A percentile compares a stretch with the other conserved stretches of the same genome.
phyloP scores from a whole-genome alignment of 2,329 filamentous ascomycete species.

The Aspergillus glaucus region DNA sequence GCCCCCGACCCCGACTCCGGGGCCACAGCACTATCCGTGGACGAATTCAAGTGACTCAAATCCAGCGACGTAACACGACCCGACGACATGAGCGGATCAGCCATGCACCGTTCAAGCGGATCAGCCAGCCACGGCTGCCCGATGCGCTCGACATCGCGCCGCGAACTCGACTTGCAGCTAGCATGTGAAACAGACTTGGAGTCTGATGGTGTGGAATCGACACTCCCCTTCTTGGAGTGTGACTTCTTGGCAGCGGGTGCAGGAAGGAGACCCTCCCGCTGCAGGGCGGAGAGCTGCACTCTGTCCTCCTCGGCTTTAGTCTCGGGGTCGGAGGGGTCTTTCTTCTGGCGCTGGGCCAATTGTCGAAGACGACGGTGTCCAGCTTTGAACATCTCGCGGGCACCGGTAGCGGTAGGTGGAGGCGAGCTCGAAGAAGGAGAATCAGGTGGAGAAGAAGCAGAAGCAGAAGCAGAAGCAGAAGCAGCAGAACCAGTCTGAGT shows the following conservation, averaged over 20 bases:
- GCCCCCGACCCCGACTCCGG: conserved; percentile 15
- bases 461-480: not conserved
- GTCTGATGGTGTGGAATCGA: conserved; percentile 14
- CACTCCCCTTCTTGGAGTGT: conserved; percentile 15
- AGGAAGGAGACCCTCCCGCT: conserved; percentile 26
- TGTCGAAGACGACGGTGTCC: conserved; percentile 32
- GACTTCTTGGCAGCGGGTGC: conserved; percentile 10
- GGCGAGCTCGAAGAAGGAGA: conserved; percentile 3
- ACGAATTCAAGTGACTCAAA: conserved; percentile 26
- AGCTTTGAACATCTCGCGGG: conserved; percentile 22
- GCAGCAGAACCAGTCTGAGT: conserved; percentile 4
- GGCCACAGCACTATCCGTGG: conserved; percentile 28
- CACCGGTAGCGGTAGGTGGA: conserved; percentile 11
- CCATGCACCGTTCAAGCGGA: conserved; percentile 12
- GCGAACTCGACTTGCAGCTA: conserved; percentile 18
- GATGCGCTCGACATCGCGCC: conserved; percentile 31
- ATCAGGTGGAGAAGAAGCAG: conserved; percentile 7
- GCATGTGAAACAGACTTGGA: conserved; percentile 3
- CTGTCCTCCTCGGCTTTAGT: conserved; percentile 20
- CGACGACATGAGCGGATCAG: conserved; percentile 9
- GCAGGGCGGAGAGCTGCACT: conserved; percentile 24
- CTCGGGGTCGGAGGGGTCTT: conserved; percentile 13
- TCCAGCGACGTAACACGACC: conserved; percentile 23
- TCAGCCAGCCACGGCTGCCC: conserved; percentile 33
- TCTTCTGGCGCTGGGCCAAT: conserved; percentile 27